Percentiles rank a stretch among this genome's conserved stretches.
phyloP scores from a whole-genome alignment of 2,329 filamentous ascomycete genomes.

The Fusarium sp. region DNA sequence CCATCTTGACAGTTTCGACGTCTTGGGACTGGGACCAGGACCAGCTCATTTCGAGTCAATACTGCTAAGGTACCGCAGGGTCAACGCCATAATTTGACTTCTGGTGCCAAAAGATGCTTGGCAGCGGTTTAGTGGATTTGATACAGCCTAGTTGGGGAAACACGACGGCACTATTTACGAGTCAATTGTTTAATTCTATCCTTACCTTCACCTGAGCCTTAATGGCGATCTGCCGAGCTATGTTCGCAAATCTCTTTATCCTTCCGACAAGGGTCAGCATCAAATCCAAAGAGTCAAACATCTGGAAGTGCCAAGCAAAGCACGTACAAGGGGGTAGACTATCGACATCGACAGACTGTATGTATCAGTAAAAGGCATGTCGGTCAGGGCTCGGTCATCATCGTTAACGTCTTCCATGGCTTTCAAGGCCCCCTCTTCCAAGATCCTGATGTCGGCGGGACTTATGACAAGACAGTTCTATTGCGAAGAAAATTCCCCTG shows the following conservation, averaged over 20 bases:
- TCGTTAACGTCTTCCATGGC: not conserved
- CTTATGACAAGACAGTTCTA: not conserved
- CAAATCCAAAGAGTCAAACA: slow-evolving; percentile 3
- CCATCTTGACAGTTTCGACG: slow-evolving; percentile 15
- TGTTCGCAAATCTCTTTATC: slow-evolving; percentile 24
- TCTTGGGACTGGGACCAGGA: slow-evolving; percentile 1
- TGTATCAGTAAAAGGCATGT: slow-evolving; percentile 4
- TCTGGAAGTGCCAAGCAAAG: slow-evolving; percentile 23
- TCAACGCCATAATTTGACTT: slow-evolving; percentile 29
- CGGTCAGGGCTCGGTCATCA: slow-evolving; percentile 1
- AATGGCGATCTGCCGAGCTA: slow-evolving; percentile 37
- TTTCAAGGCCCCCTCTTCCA: not conserved
- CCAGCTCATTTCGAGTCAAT: slow-evolving; percentile 3
- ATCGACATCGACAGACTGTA: not conserved
- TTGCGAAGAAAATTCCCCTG: not conserved
- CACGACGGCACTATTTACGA: slow-evolving; percentile 26
- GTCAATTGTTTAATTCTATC: slow-evolving; percentile 22
- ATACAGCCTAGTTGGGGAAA: slow-evolving; percentile 8
- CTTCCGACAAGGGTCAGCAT: slow-evolving; percentile 15
- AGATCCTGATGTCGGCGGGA: not conserved
- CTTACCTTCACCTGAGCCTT: slow-evolving; percentile 33
- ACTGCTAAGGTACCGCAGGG: not conserved
- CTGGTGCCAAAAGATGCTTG: slow-evolving; percentile 28
- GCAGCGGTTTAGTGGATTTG: slow-evolving; percentile 21
- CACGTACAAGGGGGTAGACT: not conserved